phyloP scores from a whole-genome alignment of 352 stramenopile genomes.

The Globisporangium megalacanthum region DNA sequence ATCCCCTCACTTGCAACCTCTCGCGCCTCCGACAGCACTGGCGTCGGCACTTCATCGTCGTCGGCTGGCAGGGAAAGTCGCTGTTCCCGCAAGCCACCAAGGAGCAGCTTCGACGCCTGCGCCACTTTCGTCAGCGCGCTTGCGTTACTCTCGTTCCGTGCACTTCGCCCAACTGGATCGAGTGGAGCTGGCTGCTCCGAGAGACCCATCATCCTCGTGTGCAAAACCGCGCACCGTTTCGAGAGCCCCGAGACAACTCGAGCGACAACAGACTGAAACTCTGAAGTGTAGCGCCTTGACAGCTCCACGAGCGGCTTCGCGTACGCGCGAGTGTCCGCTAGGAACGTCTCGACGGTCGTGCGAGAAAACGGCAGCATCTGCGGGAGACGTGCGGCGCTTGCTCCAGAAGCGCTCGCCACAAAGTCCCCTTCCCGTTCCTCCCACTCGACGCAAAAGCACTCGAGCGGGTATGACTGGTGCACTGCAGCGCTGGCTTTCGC shows the following conservation, averaged over 20 bases:
- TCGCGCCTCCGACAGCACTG: background rate
- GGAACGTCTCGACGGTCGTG: background rate
- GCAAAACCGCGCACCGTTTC: background rate
- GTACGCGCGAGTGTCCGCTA: conserved; percentile 19
- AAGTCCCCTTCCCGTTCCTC: conserved; percentile 28
- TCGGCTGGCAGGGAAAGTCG: background rate
- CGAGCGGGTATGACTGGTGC: conserved; percentile 21
- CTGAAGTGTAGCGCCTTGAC: conserved; percentile 16
- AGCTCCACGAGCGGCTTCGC: conserved; percentile 33
- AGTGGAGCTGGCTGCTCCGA: background rate
- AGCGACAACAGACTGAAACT: conserved; percentile 24
- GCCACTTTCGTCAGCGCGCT: conserved; percentile 22
- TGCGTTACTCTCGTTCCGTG: conserved; percentile 1
- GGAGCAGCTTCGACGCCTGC: conserved; percentile 31
- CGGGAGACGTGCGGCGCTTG: conserved; percentile 19
- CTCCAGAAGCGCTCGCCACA: conserved; percentile 17
- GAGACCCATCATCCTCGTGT: background rate
- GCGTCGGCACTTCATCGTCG: background rate
- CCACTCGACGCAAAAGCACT: conserved; percentile 45
- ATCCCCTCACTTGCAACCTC: background rate
- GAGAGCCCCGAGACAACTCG: conserved; percentile 9
- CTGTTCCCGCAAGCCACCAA: conserved; percentile 5
- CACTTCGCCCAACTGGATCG: background rate
- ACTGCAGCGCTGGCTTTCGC: conserved; percentile 20
- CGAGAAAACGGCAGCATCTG: conserved; percentile 40